Conservation (phyloP, 2,329 filamentous ascomycete species). For the Cladosporium oxysporum region DNA sequence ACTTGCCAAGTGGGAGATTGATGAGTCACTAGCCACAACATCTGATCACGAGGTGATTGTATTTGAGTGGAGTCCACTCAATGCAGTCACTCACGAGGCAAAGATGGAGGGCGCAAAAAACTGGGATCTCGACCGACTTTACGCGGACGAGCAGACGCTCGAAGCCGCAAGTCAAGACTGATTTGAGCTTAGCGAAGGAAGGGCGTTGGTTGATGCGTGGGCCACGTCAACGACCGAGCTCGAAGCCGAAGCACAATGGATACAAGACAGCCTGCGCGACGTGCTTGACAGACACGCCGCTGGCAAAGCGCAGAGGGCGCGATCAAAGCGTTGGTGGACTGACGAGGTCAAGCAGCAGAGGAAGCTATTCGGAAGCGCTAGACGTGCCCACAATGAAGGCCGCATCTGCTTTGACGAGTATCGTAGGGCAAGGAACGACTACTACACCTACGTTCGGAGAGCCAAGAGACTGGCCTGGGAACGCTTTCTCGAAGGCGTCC, state of each 20-base stretch:
- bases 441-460: neutral
- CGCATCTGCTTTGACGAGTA: neutral
- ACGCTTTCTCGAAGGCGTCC: neutral
- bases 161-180: too few relatives aligned
- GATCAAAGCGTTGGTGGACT: neutral
- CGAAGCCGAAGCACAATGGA: neutral
- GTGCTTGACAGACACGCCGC: neutral
- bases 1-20: neutral
- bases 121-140: neutral
- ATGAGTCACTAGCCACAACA: neutral
- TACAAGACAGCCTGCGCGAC: neutral
- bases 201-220: too few relatives aligned
- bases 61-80: neutral
- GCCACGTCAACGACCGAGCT: too few relatives aligned
- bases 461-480: neutral
- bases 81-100: neutral
- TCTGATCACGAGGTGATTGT: neutral
- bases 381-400: neutral
- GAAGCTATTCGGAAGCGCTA: neutral
- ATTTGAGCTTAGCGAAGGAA: neutral
- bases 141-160: neutral
- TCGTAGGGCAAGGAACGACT: neutral
- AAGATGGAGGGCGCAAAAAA: neutral
- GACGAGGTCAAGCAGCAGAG: neutral
- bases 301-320: neutral